Evolutionary conservation across 2,329 filamentous ascomycete species (phyloP).

Genomic region (Podosphaera leucotricha): DNA sequence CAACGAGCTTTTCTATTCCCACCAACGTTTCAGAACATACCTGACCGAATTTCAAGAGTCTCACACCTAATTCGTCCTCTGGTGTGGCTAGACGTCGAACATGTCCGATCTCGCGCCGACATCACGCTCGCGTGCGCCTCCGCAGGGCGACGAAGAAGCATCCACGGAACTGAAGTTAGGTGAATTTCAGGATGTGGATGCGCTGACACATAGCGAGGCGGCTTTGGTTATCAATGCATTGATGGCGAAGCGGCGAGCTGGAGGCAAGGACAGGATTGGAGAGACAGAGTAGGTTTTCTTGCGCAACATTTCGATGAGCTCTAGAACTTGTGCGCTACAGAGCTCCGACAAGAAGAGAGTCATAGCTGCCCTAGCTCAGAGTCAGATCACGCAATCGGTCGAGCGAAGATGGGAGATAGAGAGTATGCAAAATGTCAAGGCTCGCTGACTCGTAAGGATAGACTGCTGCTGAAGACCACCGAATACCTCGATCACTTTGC

Average conservation of each 20-base stretch:
- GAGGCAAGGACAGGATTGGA: slow-evolving; percentile 51
- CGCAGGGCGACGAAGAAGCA: slow-evolving; percentile 70
- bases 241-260: slow-evolving; percentile 53
- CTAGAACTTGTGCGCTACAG: background rate
- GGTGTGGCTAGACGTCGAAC: background rate
- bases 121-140: slow-evolving; percentile 43
- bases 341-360: background rate
- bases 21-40: background rate
- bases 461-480: slow-evolving; percentile 65
- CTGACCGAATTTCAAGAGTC: background rate
- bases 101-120: slow-evolving; percentile 16
- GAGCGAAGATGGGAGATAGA: background rate
- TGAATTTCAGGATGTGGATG: slow-evolving; percentile 81
- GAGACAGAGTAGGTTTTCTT: slow-evolving; percentile 48
- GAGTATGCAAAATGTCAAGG: background rate
- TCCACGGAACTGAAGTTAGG: slow-evolving; percentile 61
- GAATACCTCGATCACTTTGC: slow-evolving; percentile 89
- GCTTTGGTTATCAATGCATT: slow-evolving; percentile 80
- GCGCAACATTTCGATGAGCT: background rate
- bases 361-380: background rate
- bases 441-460: slow-evolving; percentile 15
- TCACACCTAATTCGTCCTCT: background rate
- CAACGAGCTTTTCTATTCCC: too few species aligned
- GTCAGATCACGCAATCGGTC: background rate
- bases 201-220: slow-evolving; percentile 78